A percentile compares a stretch with the other conserved stretches of the same genome.
Evolutionary conservation across 2,329 filamentous ascomycete species (phyloP).

Genomic region (Fusarium floridanum): DNA sequence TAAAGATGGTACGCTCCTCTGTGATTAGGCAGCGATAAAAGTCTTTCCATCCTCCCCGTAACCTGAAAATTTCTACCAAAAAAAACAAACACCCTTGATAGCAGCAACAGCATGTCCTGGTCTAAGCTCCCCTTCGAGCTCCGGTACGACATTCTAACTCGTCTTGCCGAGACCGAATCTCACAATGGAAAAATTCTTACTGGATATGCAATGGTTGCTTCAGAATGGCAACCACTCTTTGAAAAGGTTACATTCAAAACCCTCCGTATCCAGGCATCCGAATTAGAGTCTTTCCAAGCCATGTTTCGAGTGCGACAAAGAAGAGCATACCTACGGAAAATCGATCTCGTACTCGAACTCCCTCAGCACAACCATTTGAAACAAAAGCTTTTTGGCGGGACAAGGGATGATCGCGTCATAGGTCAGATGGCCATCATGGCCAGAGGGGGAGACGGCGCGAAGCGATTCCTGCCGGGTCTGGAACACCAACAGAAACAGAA

Average conservation of each 20-base stretch:
- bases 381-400: not conserved
- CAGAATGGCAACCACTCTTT: slow-evolving; percentile 10
- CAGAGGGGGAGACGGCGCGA: not conserved
- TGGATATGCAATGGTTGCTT: not conserved
- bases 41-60: not conserved
- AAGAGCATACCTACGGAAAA: not conserved
- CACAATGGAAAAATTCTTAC: not conserved
- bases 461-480: not conserved
- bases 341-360: slow-evolving; percentile 1
- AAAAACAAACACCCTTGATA: not conserved
- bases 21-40: not conserved
- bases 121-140: not conserved
- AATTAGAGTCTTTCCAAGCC: not conserved
- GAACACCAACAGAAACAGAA: not conserved
- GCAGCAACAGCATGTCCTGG: not conserved
- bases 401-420: not conserved
- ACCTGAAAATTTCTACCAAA: not conserved
- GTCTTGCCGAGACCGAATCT: not conserved
- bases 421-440: not conserved
- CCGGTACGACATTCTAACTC: not conserved
- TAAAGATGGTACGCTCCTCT: not conserved
- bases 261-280: not conserved
- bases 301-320: not conserved
- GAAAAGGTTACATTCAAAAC: not conserved
- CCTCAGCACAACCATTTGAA: not conserved